Percentiles rank a stretch among this genome's conserved stretches.
Conservation (phyloP, 2,329 filamentous ascomycete species). For the Paraphaeosphaeria minitans region DNA sequence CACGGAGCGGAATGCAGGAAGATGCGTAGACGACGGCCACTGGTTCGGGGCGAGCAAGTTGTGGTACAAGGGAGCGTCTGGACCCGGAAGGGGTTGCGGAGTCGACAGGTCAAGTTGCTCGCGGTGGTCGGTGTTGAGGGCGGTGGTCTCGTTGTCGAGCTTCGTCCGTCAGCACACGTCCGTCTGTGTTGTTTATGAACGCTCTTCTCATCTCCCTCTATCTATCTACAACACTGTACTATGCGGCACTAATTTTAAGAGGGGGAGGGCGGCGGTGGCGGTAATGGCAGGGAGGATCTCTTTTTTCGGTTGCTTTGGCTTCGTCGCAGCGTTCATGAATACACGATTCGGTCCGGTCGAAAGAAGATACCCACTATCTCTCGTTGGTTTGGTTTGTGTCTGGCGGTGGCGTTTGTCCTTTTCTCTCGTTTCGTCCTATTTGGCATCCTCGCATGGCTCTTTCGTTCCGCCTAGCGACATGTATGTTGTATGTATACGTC, state of each 20-base stretch:
- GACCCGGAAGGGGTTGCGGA: conserved; percentile 68
- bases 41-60: conserved; percentile 78
- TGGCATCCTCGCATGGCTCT: not conserved
- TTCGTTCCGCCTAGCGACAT: not conserved
- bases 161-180: conserved; percentile 39
- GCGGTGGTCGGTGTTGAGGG: conserved; percentile 75
- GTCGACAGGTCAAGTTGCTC: conserved; percentile 89
- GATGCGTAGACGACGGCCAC: conserved; percentile 69
- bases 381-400: conserved; percentile 6
- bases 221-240: conserved; percentile 2
- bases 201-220: too few species aligned
- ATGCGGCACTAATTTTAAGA: not conserved
- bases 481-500: too few species aligned
- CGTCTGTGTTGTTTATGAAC: not conserved
- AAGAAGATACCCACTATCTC: conserved; percentile 21
- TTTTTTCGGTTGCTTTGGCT: not conserved
- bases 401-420: conserved; percentile 2
- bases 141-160: conserved; percentile 68
- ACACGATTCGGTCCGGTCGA: conserved; percentile 9
- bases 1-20: conserved; percentile 70
- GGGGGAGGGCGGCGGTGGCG: conserved; percentile 6
- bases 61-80: conserved; percentile 70
- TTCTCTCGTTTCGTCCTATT: not conserved
- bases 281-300: conserved; percentile 17
- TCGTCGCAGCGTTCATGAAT: conserved; percentile 13